phyloP scores from a whole-genome alignment of 352 stramenopile genomes.

The Thraustochytrium sp. region DNA sequence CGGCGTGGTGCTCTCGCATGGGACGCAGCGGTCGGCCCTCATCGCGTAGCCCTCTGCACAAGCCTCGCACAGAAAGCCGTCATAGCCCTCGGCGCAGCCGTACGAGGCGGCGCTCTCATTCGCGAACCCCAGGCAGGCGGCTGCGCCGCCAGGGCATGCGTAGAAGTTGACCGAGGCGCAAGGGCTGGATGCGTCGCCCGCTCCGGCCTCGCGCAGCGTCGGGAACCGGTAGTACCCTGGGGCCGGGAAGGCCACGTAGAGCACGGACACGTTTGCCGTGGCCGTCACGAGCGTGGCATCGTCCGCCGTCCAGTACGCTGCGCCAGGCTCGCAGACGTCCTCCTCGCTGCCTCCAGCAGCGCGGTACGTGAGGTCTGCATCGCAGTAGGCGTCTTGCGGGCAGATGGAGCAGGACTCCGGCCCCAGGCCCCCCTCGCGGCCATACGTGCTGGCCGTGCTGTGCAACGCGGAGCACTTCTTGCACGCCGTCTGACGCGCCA shows the following conservation, averaged over 20 bases:
- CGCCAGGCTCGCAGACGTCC: background rate
- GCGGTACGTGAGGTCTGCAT: background rate
- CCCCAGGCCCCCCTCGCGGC: background rate
- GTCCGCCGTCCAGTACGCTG: background rate
- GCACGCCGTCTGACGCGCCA: background rate
- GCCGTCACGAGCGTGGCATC: too few relatives aligned
- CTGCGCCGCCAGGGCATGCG: background rate
- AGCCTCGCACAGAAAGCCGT: background rate
- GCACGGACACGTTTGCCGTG: background rate
- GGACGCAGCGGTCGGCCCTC: background rate
- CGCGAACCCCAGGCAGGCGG: background rate
- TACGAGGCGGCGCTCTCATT: background rate
- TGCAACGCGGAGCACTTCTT: background rate
- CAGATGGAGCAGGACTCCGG: background rate
- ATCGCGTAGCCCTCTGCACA: slow-evolving; percentile 14
- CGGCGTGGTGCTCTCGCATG: background rate
- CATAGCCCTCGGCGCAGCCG: background rate
- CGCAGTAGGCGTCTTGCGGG: background rate
- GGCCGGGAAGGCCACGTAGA: slow-evolving; percentile 1
- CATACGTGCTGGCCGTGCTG: background rate
- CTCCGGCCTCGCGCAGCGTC: background rate
- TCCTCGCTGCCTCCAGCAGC: background rate
- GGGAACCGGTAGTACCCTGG: slow-evolving; percentile 22
- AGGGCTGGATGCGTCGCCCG: background rate
- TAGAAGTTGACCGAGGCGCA: slow-evolving; percentile 11